Evolutionary conservation across 805 yeast genomes (phyloP), one percentile per base, ranked within the genome.

Genomic region (Monosporozyma aquatica): DNA sequence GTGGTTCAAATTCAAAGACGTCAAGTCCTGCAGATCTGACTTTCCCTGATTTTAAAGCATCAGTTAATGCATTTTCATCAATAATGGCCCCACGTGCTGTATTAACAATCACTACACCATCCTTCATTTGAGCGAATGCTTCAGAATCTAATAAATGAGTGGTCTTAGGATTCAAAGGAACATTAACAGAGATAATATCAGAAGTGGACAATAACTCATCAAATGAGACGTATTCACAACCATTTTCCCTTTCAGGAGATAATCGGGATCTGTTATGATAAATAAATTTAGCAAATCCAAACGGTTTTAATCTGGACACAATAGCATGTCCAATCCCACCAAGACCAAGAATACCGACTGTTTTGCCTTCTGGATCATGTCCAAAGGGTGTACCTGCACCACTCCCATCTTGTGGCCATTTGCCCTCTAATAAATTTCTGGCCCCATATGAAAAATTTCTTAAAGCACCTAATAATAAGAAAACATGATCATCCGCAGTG

Each of bases 261-360:
- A 87, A 66, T 56, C 69, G 66, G 39, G 62, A 63, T 52, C 95
- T 74, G 67, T 85, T 87, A 63, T 86, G 73, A 64, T 87, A 87
- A 29, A 81, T 61, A 49, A 82, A 75, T 53, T 75, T 78, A 26
- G 62, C 65, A 62, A 86, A 84, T 3, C 92, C 95, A 62, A 87
- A 86, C 7, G 90, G 89, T 49, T 65, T 63, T 47, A 84, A 69
- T 52, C 90, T 73, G 49, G 78, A 76, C 42, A 86, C 71, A 41
- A 87, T 78, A 24, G 85, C 83, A 45, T 87, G 75, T 37, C 95
- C 95, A 63, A 87, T 86, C 27, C 95, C 95, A 26, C 95, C 95
- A 75, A 87, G 72, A 13, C 95, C 95, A 41, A 82, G 67, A 42
- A 87, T 78, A 38, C 95, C 95, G 18, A 87, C 80, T 15, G 70